Conservation (phyloP, 2,329 filamentous ascomycete genomes). For the Cladorrhinum sp. region DNA sequence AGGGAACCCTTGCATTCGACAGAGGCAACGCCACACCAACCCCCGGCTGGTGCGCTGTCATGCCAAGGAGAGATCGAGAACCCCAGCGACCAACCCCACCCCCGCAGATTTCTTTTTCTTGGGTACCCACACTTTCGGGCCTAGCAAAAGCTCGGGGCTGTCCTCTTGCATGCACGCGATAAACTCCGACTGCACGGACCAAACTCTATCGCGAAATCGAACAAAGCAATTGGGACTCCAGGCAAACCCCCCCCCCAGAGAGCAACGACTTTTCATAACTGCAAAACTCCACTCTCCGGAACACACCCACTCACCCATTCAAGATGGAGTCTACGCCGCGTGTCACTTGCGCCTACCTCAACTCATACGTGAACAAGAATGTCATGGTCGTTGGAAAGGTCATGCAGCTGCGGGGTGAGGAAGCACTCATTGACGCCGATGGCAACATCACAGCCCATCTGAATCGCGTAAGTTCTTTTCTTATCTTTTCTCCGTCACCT, state of each 20-base stretch:
- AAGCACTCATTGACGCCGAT: constrained; percentile 74
- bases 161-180: background rate
- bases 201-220: constrained; percentile 10
- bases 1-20: background rate
- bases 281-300: background rate
- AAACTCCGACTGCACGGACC: constrained; percentile 6
- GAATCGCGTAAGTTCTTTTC: constrained; percentile 58
- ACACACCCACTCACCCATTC: background rate
- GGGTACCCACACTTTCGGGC: background rate
- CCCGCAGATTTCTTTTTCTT: background rate
- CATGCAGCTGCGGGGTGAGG: constrained; percentile 74
- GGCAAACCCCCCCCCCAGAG: too few species aligned
- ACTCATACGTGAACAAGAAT: constrained; percentile 68
- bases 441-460: constrained; percentile 73
- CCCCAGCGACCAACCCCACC: background rate
- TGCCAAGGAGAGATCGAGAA: background rate
- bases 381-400: constrained; percentile 88
- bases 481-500: background rate
- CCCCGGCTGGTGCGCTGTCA: background rate
- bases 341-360: constrained; percentile 75
- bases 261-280: background rate
- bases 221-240: background rate
- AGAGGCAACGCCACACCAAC: background rate
- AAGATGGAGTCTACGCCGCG: constrained; percentile 76
- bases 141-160: background rate